Evolutionary conservation across 2,329 filamentous ascomycete genomes (phyloP), one percentile per base, ranked within the genome.

Genomic region (Geoglossum cookeanum): DNA sequence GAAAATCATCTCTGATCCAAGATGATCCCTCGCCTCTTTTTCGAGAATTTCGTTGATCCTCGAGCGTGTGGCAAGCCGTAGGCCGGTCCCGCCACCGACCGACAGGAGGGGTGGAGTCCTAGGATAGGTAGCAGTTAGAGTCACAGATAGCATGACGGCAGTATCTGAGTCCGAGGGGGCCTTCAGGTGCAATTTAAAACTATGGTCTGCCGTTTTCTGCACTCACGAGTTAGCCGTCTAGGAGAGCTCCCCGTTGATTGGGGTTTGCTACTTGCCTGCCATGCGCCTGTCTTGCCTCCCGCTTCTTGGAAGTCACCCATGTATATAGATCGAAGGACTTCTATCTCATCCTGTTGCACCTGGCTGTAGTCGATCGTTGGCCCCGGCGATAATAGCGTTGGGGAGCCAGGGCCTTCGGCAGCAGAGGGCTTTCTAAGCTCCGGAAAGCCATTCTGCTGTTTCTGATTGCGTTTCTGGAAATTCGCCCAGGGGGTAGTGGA

Each of bases 81-180:
- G 73, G 49, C 78, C 75, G 30, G 75, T 74, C 47, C 81, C 72
- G 57, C 81, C 75, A 61, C 85, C 83, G 49, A 94, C 66, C 3
- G 77, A 80, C 13, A 95, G 71, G 9, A 87, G 72, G 1, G 90
- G 90, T 1, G 81, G 73, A 1, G 88, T 85, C 66, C 87, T 94
- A 3, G 91, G 92, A 67, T 97, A 97, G 0, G 90, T 94, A 5
- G 89, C 85, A 7, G 88, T 92, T 62, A 97, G 74, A 58, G 86
- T 83, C 56, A 94, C 87, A 53, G 79, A 77, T n/a, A 97, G 71
- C 1, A 80, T 81, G 44, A 89, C 75, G 30, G 76, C 77, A 59
- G 88, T 78, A 54, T 89, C 83, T 42, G 81, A 76, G 64, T 92
- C 84, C 0, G 81, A 83, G 3, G 81, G 81, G 8, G 87, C 78